Evolutionary conservation across 495 filamentous ascomycete species (phyloP), one percentile per base, ranked within the genome.

Genomic region (Talaromyces liani): DNA sequence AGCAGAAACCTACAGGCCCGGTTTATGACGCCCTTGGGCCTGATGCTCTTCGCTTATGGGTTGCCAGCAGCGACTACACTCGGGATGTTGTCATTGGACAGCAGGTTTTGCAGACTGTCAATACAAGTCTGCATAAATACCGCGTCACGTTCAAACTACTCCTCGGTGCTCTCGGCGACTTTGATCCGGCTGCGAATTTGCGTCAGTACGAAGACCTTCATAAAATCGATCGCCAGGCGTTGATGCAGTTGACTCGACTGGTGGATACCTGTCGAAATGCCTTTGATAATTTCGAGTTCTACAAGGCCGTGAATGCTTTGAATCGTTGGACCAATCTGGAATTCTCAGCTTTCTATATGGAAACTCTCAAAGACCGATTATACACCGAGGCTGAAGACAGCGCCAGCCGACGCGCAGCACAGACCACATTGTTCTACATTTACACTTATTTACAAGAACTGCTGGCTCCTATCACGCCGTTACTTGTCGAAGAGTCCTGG

Each of bases 21-120:
- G 69, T 73, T 3, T 85, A 82, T 63, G 86, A 88, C 66, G 78
- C 80, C 6, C 76, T 89, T 67, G 91, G 91, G 6, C 82, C 91
- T 2, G 92, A 97, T 77, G 92, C 89, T 22, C 81, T 98, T n/a
- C 86, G 94, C 20, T 73, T 98, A 47, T 99, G 94, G 94, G 92
- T 83, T 45, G 93, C 93, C 3, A 90, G 86, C 69, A 90, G 88
- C 68, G 93, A 98, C 71, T 98, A 96, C 73, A 96, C 92, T 2
- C 83, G 80, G 7, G 94, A 99, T 71, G 85, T 98, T 22, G 79
- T 87, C 22, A 85, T 98, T 66, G 87, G 91, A 36, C 82, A 86
- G 65, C 79, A 87, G 2, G 86, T 93, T 0, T 84, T 98, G 16
- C 83, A 86, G 56, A 81, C 86, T 16, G 85, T 93, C 45, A 86